Conservation (phyloP, 768 basidiomycete species). For the Tylopilus sp. region DNA sequence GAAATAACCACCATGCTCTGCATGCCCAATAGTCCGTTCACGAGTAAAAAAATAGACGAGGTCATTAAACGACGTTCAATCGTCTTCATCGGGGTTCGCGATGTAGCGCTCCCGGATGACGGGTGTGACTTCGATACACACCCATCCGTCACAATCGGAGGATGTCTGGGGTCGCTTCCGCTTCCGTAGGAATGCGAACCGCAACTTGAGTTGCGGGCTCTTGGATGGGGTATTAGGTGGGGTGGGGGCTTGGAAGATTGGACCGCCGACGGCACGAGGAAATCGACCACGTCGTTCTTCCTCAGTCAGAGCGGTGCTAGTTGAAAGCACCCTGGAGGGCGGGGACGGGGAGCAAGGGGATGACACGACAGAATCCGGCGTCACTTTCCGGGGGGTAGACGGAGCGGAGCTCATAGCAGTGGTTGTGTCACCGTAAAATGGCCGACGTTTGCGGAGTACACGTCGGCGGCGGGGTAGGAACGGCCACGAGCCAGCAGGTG, state of each 20-base stretch:
- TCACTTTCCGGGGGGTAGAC: conserved; percentile 12
- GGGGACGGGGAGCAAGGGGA: conserved; percentile 3
- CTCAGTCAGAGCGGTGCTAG: background rate
- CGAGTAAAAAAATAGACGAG: no score
- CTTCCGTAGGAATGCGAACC: conserved; percentile 14
- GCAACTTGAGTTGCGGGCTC: conserved; percentile 12
- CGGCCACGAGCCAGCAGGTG: conserved; percentile 24
- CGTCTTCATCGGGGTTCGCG: conserved; percentile 6
- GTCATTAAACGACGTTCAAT: background rate
- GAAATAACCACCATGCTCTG: background rate
- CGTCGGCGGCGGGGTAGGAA: conserved; percentile 22
- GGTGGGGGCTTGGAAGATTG: background rate
- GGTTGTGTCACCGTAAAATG: conserved; percentile 3
- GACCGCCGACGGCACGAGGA: background rate
- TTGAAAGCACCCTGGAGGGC: background rate
- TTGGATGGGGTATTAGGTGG: conserved; percentile 14
- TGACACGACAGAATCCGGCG: background rate
- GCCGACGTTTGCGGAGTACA: conserved; percentile 31
- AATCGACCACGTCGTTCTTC: conserved; percentile 7
- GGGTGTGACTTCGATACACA: conserved; percentile 29
- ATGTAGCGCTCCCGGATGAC: conserved; percentile 20
- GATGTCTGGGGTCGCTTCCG: conserved; percentile 15
- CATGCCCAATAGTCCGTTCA: background rate
- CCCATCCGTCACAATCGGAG: conserved; percentile 27
- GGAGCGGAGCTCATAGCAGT: conserved; percentile 3